These are phyloP conservation scores for Diaporthe ampelina DNA, from an alignment of 2,329 filamentous ascomycete species.

Conservation along the genomic window DNA sequence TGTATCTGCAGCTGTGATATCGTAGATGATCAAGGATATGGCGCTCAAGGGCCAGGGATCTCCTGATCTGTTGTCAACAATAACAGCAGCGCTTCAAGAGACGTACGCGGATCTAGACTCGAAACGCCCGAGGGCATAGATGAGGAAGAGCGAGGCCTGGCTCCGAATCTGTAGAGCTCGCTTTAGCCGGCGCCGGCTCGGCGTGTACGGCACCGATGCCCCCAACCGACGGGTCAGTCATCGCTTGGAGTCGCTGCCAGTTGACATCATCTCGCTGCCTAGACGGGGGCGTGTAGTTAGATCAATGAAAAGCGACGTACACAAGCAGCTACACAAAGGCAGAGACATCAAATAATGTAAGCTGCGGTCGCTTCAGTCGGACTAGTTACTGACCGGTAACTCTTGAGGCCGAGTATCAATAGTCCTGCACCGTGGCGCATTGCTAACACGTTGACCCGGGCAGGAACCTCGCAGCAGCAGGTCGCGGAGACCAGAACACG, in stretches of 20 bases:
- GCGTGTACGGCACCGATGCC: constrained; percentile 5
- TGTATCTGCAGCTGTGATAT: not conserved
- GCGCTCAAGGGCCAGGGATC: not conserved
- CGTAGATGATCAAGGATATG: not conserved
- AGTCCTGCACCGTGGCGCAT: not conserved
- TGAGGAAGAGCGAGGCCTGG: not conserved
- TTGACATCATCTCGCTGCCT: constrained; percentile 24
- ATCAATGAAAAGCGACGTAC: too few species aligned
- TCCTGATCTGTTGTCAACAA: not conserved
- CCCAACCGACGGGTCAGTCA: not conserved
- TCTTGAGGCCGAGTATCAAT: not conserved
- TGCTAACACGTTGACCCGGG: not conserved
- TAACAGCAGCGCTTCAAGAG: not conserved
- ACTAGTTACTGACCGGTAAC: not conserved
- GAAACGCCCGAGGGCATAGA: not conserved
- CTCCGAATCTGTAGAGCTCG: not conserved
- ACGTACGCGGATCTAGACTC: not conserved
- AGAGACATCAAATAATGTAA: not conserved
- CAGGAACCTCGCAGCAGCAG: not conserved
- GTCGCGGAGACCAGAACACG: not conserved
- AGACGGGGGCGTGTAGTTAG: not conserved
- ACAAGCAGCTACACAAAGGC: not conserved
- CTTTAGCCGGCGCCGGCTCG: constrained; percentile 1
- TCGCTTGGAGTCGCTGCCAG: not conserved
- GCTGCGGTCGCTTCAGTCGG: not conserved